Conservation (phyloP, 2,329 filamentous ascomycete species). For the Alternaria triticina region DNA sequence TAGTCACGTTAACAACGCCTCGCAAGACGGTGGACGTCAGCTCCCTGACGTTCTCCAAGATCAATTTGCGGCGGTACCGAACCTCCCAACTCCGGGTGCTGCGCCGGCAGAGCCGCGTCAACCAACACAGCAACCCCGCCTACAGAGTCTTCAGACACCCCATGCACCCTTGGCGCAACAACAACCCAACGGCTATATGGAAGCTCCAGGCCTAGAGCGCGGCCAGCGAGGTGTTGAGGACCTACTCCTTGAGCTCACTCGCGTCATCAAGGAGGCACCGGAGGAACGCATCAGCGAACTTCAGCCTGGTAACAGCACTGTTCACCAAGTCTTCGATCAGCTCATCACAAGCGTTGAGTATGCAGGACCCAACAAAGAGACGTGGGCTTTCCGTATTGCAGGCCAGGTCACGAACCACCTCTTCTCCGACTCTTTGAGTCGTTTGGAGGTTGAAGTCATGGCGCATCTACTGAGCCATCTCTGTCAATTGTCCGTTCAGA, state of each 20-base stretch:
- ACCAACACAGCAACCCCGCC: conserved; percentile 56
- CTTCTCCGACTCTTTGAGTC: conserved; percentile 61
- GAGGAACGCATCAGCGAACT: conserved; percentile 66
- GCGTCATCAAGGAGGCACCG: conserved; percentile 61
- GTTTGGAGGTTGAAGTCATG: conserved; percentile 68
- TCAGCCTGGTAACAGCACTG: conserved; percentile 56
- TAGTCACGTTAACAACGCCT: conserved; percentile 61
- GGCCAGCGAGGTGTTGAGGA: conserved; percentile 59
- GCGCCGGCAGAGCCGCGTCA: conserved; percentile 66
- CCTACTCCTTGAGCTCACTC: conserved; percentile 63
- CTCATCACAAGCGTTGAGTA: conserved; percentile 61
- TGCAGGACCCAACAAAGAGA: conserved; percentile 61
- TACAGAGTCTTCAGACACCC: conserved; percentile 45
- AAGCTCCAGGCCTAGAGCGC: conserved; percentile 45
- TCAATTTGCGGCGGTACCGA: conserved; percentile 64
- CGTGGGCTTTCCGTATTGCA: conserved; percentile 62
- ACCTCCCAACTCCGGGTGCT: conserved; percentile 67
- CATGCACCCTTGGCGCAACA: conserved; percentile 49
- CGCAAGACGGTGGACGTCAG: conserved; percentile 65
- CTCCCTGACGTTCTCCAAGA: conserved; percentile 69
- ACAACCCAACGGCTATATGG: conserved; percentile 67
- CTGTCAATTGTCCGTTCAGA: conserved; percentile 65
- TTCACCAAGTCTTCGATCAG: conserved; percentile 65
- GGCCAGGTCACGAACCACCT: conserved; percentile 63
- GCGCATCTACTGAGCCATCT: conserved; percentile 66